Conservation (phyloP, 2,329 filamentous ascomycete genomes). For the Trichoderma sp. region DNA sequence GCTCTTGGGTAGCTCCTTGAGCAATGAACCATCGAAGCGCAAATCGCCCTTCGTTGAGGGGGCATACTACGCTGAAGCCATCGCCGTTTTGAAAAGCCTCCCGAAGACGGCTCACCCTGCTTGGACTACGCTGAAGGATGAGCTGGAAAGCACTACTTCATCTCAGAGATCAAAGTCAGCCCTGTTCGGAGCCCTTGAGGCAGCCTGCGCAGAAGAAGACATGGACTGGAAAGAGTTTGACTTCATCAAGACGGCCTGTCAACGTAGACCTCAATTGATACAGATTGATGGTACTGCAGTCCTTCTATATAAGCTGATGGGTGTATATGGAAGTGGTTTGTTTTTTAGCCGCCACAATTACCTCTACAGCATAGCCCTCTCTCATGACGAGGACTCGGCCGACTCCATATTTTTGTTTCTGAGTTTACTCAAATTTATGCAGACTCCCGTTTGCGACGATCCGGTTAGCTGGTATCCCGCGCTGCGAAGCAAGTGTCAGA, state of each 20-base stretch:
- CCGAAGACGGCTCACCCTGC: not conserved
- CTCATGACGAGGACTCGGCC: not conserved
- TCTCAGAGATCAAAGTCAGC: not conserved
- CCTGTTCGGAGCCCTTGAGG: not conserved
- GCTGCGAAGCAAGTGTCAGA: not conserved
- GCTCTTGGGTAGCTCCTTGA: not conserved
- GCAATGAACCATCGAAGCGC: not conserved
- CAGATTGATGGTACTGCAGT: not conserved
- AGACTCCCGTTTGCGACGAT: not conserved
- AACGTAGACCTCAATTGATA: not conserved
- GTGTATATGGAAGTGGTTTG: not conserved
- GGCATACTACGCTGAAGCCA: not conserved
- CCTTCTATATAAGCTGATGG: not conserved
- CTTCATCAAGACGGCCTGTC: not conserved
- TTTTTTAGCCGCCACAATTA: too few relatives aligned
- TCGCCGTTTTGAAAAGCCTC: not conserved
- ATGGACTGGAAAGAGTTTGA: not conserved
- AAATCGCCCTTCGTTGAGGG: not conserved
- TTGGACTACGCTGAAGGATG: not conserved
- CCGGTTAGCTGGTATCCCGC: not conserved
- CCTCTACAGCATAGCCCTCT: not conserved
- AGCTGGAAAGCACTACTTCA: not conserved
- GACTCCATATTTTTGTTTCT: not conserved
- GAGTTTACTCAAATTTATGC: not conserved
- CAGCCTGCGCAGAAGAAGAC: not conserved